A percentile compares a stretch with the other conserved stretches of the same genome.
These are phyloP conservation scores for Colletotrichum tamarilloi DNA, from an alignment of 2,329 filamentous ascomycete species.

Conservation along the genomic window DNA sequence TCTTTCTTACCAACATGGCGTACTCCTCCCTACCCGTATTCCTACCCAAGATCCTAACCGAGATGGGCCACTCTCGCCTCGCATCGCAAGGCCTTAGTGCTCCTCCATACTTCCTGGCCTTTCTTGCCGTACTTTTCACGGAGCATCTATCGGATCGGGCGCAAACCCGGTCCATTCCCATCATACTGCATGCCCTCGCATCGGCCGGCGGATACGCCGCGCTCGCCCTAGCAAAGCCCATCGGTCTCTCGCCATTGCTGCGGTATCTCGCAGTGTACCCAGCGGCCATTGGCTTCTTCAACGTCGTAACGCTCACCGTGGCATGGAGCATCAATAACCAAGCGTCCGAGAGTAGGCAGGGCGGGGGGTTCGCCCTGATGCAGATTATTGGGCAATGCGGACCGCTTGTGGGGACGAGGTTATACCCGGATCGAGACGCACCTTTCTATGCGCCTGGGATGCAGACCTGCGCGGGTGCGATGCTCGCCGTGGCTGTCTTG, in stretches of 20 bases:
- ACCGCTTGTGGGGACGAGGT: constrained; percentile 74
- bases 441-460: constrained; percentile 74
- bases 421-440: constrained; percentile 70
- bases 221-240: constrained; percentile 67
- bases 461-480: constrained; percentile 70
- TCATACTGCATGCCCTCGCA: constrained; percentile 76
- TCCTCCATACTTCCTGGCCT: constrained; percentile 83
- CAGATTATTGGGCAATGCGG: constrained; percentile 87
- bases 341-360: constrained; percentile 73
- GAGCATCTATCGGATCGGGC: constrained; percentile 77
- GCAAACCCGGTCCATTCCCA: constrained; percentile 70
- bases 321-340: constrained; percentile 94
- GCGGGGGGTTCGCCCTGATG: constrained; percentile 81
- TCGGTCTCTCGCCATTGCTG: constrained; percentile 55
- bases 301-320: constrained; percentile 84
- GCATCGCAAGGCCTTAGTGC: constrained; percentile 82
- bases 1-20: constrained; percentile 88
- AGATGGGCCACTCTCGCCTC: constrained; percentile 78
- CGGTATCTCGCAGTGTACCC: constrained; percentile 84
- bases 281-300: constrained; percentile 84
- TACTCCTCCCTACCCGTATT: constrained; percentile 91
- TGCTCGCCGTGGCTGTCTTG: constrained; percentile 69
- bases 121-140: constrained; percentile 76
- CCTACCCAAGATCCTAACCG: constrained; percentile 80
- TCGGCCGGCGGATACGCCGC: constrained; percentile 71